These are phyloP conservation scores for Somion occarium DNA, from an alignment of 1,284 basidiomycete species.

Conservation along the genomic window DNA sequence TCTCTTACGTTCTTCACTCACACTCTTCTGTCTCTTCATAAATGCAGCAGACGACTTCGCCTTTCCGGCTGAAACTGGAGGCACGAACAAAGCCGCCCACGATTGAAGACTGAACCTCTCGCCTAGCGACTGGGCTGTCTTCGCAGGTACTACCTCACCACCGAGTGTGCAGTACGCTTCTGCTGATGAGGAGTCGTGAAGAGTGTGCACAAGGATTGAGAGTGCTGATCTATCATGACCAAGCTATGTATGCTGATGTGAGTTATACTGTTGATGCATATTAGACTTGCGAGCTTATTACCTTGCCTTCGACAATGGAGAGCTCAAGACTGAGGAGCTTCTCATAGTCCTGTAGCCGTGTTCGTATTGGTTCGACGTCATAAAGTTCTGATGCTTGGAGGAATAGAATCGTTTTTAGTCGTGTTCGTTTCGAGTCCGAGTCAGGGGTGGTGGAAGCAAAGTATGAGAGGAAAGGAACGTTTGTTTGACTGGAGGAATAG, in stretches of 20 bases:
- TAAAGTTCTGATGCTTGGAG: conserved; percentile 72
- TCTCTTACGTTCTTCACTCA: conserved; percentile 52
- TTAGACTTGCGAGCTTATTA: conserved; percentile 22
- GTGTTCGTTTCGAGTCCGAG: conserved; percentile 64
- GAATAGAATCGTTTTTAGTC: conserved; percentile 75
- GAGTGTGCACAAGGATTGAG: conserved; percentile 59
- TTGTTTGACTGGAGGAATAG: conserved; percentile 55
- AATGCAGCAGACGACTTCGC: conserved; percentile 17
- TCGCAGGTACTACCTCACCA: conserved; percentile 64
- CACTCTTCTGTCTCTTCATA: conserved; percentile 35
- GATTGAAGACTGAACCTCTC: conserved; percentile 47
- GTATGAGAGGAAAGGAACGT: conserved; percentile 58
- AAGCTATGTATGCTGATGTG: conserved; percentile 36
- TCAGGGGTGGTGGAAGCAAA: conserved; percentile 67
- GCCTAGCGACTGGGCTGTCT: conserved; percentile 49
- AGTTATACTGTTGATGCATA: background rate
- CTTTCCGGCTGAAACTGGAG: conserved; percentile 17
- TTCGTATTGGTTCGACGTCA: conserved; percentile 46
- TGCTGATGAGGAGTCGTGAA: conserved; percentile 72
- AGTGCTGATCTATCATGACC: conserved; percentile 65
- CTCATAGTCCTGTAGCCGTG: conserved; percentile 42
- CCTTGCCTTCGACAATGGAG: conserved; percentile 81
- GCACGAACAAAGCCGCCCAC: conserved; percentile 48
- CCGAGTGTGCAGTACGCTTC: conserved; percentile 79
- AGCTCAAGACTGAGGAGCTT: conserved; percentile 66